Evolutionary conservation across 129 eudicot genomes (phyloP).

Genomic region (carrot (Daucus carota)): DH1_v3.0 NC_030381.2:41143501-41144000

Average conservation of each 20-base stretch:
- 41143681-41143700: slow-evolving; percentile 44
- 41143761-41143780: slow-evolving; percentile 78
- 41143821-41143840: slow-evolving; percentile 68
- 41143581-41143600: slow-evolving; percentile 57
- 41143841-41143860: slow-evolving; percentile 81
- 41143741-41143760: slow-evolving; percentile 78
- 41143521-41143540: slow-evolving; percentile 79
- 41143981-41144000: slow-evolving; percentile 69
- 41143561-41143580: slow-evolving; percentile 75
- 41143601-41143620: slow-evolving; percentile 80
- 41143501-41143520: slow-evolving; percentile 57
- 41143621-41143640: slow-evolving; percentile 80
- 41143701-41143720: slow-evolving; percentile 71
- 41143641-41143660: slow-evolving; percentile 69
- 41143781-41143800: slow-evolving; percentile 80
- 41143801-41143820: slow-evolving; percentile 77
- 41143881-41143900: slow-evolving; percentile 79
- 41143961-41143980: slow-evolving; percentile 85
- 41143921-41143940: slow-evolving; percentile 91
- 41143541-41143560: slow-evolving; percentile 78
- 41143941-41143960: slow-evolving; percentile 92
- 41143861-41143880: slow-evolving; percentile 94
- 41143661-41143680: slow-evolving; percentile 82
- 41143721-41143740: slow-evolving; percentile 63
- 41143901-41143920: slow-evolving; percentile 91